Conservation (phyloP, 805 yeast species). For the Pichia pseudocactophila region DNA sequence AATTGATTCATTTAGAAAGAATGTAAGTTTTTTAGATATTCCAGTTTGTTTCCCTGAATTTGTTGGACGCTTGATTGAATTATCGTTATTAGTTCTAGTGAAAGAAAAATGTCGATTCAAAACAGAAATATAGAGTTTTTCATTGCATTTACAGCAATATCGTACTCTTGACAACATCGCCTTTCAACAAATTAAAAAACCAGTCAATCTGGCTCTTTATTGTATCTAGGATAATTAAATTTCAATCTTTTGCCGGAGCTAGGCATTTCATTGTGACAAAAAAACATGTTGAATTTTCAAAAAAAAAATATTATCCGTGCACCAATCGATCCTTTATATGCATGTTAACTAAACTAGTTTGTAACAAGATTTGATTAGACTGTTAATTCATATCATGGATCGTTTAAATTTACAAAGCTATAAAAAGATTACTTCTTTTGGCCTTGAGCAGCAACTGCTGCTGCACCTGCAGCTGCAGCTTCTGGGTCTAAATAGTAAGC, state of each 20-base stretch:
- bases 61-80: neutral
- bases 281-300: too few relatives aligned
- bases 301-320: too few relatives aligned
- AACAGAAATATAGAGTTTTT: neutral
- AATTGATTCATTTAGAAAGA: slow-evolving; percentile 6
- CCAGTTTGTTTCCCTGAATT: neutral
- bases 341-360: too few relatives aligned
- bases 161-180: neutral
- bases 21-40: slow-evolving; percentile 2
- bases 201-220: too few relatives aligned
- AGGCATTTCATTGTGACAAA: too few relatives aligned
- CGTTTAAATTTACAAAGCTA: too few relatives aligned
- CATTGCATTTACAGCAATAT: neutral
- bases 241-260: too few relatives aligned
- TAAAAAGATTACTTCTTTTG: slow-evolving; percentile 38
- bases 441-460: slow-evolving; percentile 98
- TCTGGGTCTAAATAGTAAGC: slow-evolving; percentile 97
- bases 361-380: too few relatives aligned
- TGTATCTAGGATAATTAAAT: too few relatives aligned
- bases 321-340: too few relatives aligned
- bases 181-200: neutral
- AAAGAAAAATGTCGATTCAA: slow-evolving; percentile 1
- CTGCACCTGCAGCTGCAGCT: slow-evolving; percentile 99
- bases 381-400: too few relatives aligned
- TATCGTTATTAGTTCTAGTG: neutral